Evolutionary conservation across 129 eudicot species (phyloP), one percentile per base, ranked within the genome.

Genomic region (Cynara cardunculus): DNA sequence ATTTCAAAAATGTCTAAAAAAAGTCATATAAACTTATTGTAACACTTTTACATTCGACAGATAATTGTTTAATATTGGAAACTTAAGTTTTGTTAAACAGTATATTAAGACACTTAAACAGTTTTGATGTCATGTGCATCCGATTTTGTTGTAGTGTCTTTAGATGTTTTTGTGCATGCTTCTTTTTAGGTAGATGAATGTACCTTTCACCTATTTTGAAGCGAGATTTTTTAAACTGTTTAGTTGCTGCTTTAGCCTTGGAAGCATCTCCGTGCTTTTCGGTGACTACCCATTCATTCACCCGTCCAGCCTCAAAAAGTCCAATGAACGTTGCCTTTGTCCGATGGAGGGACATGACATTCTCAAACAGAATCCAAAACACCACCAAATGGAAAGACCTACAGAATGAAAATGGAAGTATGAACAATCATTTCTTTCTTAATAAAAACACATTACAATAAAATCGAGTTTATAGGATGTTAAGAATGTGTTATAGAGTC

Each of bases 261-360:
- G 69, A 65, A 59, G 53, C n/a, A 76, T 76, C 80, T 22, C 71
- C 71, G 5, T n/a, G 56, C 59, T 85, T 80, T 11, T 72, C 77
- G 4, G 65, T 73, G 77, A 73, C 77, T 28, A 73, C 77, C 77
- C 77, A 73, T 39, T 77, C 72, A 9, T 77, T 32, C 27, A 77
- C 41, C 27, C 19, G 73, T 3, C 81, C 81, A 0, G 75, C 78
- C 78, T 80, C 87, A 34, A 85, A 67, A 41, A 85, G 67, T 34
- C 87, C 87, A 14, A 74, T 76, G 26, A 85, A 30, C 7, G 84
- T 80, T 9, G 82, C 87, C 49, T 74, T 85, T 32, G 84, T 74
- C 14, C 87, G 84, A 41, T 85, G 81, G 7, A 85, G 78, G 16
- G 87, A 80, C 87, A 85, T 85, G 24, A 75, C 87, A 41, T 80